These are phyloP conservation scores for Pestalotiopsis sp. DNA, from an alignment of 2,329 filamentous ascomycete species.

Conservation along the genomic window DNA sequence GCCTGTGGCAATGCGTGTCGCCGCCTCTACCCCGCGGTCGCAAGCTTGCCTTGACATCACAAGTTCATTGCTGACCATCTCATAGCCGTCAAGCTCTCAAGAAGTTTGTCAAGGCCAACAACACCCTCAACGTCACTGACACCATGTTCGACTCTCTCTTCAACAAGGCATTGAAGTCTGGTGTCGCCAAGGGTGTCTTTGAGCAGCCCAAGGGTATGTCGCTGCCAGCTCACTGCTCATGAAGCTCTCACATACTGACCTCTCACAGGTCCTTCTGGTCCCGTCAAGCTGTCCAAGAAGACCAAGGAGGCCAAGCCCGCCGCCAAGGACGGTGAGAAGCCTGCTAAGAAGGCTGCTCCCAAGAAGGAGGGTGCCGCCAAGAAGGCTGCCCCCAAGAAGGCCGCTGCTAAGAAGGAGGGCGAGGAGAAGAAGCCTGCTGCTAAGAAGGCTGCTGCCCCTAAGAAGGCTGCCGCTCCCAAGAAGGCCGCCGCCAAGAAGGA, in stretches of 20 bases:
- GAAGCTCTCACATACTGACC: slow-evolving; percentile 22
- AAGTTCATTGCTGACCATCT: slow-evolving; percentile 16
- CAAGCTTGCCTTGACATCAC: slow-evolving; percentile 15
- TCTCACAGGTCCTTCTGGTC: slow-evolving; percentile 73
- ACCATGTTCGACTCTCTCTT: slow-evolving; percentile 67
- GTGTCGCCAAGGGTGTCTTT: slow-evolving; percentile 86
- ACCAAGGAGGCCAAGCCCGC: slow-evolving; percentile 45
- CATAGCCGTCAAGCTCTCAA: slow-evolving; percentile 60
- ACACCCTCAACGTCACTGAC: slow-evolving; percentile 38
- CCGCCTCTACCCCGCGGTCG: slow-evolving; percentile 18
- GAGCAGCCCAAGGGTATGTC: slow-evolving; percentile 85
- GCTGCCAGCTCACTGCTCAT: neutral
- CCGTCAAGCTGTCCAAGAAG: slow-evolving; percentile 92
- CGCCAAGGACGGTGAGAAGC: slow-evolving; percentile 27
- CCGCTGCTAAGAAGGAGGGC: slow-evolving; percentile 41
- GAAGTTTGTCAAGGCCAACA: slow-evolving; percentile 52
- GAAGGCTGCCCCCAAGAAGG: slow-evolving; percentile 68
- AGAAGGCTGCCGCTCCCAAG: slow-evolving; percentile 36
- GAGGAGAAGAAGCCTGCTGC: slow-evolving; percentile 69
- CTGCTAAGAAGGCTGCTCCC: slow-evolving; percentile 41
- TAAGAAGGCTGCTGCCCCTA: slow-evolving; percentile 46
- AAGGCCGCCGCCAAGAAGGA: slow-evolving; percentile 50
- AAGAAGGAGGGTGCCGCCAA: slow-evolving; percentile 47
- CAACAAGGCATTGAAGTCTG: slow-evolving; percentile 71
- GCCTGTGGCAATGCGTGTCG: neutral